These are phyloP conservation scores for Xerocomellus intermedius DNA, from an alignment of 768 basidiomycete genomes.

Conservation along the genomic window DNA sequence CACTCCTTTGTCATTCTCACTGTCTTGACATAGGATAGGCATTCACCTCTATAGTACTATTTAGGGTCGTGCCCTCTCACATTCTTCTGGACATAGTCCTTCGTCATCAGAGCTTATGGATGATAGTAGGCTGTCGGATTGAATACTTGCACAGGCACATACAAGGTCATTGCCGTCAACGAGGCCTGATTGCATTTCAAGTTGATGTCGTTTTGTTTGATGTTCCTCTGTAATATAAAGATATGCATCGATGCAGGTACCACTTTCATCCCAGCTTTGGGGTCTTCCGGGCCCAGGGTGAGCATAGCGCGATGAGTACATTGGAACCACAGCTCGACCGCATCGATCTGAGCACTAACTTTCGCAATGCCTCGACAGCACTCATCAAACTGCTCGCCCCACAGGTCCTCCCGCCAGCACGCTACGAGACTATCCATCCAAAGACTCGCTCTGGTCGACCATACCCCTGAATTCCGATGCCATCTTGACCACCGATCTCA, in stretches of 20 bases:
- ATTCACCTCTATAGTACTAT: no score
- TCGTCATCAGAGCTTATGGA: no score
- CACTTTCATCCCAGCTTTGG: not conserved
- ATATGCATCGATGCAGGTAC: not conserved
- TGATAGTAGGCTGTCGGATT: no score
- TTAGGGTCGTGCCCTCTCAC: no score
- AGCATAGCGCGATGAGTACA: not conserved
- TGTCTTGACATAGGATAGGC: no score
- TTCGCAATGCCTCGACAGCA: not conserved
- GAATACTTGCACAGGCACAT: not conserved
- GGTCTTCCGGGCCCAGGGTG: not conserved
- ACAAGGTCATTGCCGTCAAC: no score
- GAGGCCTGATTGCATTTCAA: not conserved
- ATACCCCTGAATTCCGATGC: not conserved
- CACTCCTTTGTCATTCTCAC: no score
- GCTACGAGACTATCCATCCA: slow-evolving; percentile 14
- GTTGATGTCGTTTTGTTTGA: not conserved
- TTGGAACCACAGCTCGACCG: slow-evolving; percentile 1
- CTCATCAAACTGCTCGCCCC: slow-evolving; percentile 15
- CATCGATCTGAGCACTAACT: slow-evolving; percentile 7
- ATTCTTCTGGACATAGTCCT: no score
- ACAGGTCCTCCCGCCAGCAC: slow-evolving; percentile 6
- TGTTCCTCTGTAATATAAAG: not conserved
- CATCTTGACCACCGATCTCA: not conserved
- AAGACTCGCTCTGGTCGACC: slow-evolving; percentile 21